phyloP scores from a whole-genome alignment of 352 stramenopile species.

The Blastocystis sp. region DNA sequence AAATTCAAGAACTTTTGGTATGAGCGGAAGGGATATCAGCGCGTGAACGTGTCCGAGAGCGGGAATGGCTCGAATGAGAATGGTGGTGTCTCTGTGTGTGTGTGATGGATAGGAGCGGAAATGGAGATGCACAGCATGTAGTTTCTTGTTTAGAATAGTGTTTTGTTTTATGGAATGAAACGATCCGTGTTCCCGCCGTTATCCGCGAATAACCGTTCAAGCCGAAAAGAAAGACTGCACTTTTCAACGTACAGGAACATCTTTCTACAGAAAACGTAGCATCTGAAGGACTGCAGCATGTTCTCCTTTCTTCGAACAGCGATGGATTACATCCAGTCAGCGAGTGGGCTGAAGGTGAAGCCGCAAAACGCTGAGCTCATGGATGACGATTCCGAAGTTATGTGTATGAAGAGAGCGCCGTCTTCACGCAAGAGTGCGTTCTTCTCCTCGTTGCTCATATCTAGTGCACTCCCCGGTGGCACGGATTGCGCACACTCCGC shows the following conservation, averaged over 20 bases:
- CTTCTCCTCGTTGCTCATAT: not conserved
- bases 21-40: slow-evolving; percentile 53
- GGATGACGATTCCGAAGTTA: not conserved
- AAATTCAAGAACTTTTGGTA: slow-evolving; percentile 52
- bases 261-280: not conserved
- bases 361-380: not conserved
- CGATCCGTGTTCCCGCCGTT: not conserved
- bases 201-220: not conserved
- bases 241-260: not conserved
- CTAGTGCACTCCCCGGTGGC: slow-evolving; percentile 4
- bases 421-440: slow-evolving; percentile 42
- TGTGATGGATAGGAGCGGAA: not conserved
- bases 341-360: slow-evolving; percentile 52
- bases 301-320: slow-evolving; percentile 63
- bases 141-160: not conserved
- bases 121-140: slow-evolving; percentile 41
- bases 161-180: not conserved
- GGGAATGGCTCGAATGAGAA: not conserved
- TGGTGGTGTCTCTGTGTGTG: not conserved
- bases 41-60: slow-evolving; percentile 2
- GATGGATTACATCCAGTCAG: slow-evolving; percentile 67
- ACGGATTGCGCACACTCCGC: slow-evolving; percentile 17
- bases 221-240: not conserved
- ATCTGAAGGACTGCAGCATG: slow-evolving; percentile 16
- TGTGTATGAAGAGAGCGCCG: not conserved